Percentiles rank a stretch among this genome's conserved stretches.
Evolutionary conservation across 2,329 filamentous ascomycete genomes (phyloP).

Genomic region (Chaetomium globosum): DNA sequence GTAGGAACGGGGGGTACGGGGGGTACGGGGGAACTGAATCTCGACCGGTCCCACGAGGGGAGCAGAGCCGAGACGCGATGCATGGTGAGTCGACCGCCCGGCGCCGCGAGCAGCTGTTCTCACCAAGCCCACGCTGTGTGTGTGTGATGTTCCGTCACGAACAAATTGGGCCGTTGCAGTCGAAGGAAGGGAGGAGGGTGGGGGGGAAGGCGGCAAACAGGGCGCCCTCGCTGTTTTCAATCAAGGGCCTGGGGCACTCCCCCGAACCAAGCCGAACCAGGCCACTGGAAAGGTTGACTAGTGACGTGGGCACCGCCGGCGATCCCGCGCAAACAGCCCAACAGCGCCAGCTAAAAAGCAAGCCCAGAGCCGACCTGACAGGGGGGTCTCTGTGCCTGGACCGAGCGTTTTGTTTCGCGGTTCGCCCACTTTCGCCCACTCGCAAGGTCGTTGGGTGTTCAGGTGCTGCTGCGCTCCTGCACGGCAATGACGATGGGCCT

Average conservation of each 20-base stretch:
- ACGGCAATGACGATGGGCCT: neutral
- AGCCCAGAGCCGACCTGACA: constrained; percentile 13
- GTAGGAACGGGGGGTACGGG: constrained; percentile 19
- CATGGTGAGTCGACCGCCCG: constrained; percentile 38
- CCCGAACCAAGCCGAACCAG: constrained; percentile 6
- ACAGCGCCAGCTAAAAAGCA: constrained; percentile 9
- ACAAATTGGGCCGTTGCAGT: neutral
- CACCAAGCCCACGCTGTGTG: constrained; percentile 17
- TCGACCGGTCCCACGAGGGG: constrained; percentile 45
- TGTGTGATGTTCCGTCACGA: no score
- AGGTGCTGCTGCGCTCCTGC: neutral
- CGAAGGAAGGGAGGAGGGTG: constrained; percentile 9
- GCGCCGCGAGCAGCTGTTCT: constrained; percentile 16
- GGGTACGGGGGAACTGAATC: constrained; percentile 28
- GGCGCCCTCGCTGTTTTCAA: constrained; percentile 26
- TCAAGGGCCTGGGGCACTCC: neutral
- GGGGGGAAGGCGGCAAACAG: constrained; percentile 2
- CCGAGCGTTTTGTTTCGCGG: neutral
- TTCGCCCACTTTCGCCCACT: neutral
- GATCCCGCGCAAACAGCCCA: constrained; percentile 24
- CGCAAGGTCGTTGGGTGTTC: neutral
- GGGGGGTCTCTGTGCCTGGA: constrained; percentile 8
- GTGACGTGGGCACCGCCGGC: constrained; percentile 27
- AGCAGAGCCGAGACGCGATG: constrained; percentile 53
- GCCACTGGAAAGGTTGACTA: constrained; percentile 13